Percentiles rank a stretch among this genome's conserved stretches.
Evolutionary conservation across 257 asterid genomes (phyloP).

Genomic region (Gentiana macrophylla): DNA sequence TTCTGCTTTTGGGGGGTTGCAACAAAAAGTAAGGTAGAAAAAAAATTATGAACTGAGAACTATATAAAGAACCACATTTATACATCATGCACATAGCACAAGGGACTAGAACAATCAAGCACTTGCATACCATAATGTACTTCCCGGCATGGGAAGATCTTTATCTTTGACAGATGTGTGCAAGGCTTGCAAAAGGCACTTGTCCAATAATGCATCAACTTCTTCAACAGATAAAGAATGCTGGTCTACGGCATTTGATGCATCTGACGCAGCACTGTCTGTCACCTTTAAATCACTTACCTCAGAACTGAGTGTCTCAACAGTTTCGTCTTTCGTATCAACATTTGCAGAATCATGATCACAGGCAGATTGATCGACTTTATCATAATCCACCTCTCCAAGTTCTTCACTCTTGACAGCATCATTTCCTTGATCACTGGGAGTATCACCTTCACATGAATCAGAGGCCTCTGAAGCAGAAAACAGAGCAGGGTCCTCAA

Average conservation of each 20-base stretch:
- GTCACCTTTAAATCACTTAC: slow-evolving; percentile 41
- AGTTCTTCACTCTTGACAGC: slow-evolving; percentile 22
- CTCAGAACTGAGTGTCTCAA: slow-evolving; percentile 38
- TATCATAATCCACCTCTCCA: slow-evolving; percentile 22
- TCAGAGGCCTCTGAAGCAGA: slow-evolving; percentile 38
- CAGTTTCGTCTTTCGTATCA: slow-evolving; percentile 25
- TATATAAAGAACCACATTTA: not conserved
- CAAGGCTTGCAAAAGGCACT: slow-evolving; percentile 87
- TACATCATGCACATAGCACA: not conserved
- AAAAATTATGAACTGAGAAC: not conserved
- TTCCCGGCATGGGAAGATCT: slow-evolving; percentile 93
- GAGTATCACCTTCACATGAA: slow-evolving; percentile 43
- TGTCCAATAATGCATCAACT: slow-evolving; percentile 61
- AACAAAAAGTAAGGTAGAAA: not conserved
- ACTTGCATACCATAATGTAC: slow-evolving; percentile 61
- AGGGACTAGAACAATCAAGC: not conserved
- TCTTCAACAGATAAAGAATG: slow-evolving; percentile 54
- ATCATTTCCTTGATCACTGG: slow-evolving; percentile 29
- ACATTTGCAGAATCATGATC: slow-evolving; percentile 23
- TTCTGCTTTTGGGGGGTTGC: no score
- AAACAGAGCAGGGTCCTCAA: slow-evolving; percentile 62
- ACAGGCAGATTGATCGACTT: slow-evolving; percentile 21
- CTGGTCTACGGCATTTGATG: slow-evolving; percentile 38
- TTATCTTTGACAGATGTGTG: slow-evolving; percentile 66
- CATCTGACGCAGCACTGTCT: slow-evolving; percentile 35